These are phyloP conservation scores for Dichotomocladium elegans DNA, from an alignment of 371 early-diverging fungal species.

Conservation along the genomic window DNA sequence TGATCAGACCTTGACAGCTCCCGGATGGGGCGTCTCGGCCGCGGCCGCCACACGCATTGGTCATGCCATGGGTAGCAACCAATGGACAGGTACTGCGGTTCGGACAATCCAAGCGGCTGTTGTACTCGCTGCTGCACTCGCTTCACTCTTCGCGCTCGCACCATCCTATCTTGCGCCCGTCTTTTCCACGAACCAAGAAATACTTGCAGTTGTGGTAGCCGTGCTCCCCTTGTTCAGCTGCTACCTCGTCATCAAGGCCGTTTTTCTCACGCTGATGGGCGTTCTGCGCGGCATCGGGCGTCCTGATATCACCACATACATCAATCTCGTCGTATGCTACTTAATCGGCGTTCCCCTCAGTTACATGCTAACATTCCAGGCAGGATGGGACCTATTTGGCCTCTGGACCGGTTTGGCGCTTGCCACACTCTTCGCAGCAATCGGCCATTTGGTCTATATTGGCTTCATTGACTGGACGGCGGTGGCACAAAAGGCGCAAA, in stretches of 20 bases:
- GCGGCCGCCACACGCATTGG: constrained; percentile 72
- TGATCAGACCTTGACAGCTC: constrained; percentile 52
- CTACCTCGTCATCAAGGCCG: neutral
- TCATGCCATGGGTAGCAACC: constrained; percentile 51
- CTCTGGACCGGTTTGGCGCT: constrained; percentile 65
- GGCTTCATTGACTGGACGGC: constrained; percentile 39
- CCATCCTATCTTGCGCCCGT: neutral
- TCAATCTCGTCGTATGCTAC: constrained; percentile 65
- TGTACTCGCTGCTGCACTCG: neutral
- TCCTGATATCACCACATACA: constrained; percentile 63
- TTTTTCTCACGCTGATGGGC: constrained; percentile 24
- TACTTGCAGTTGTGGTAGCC: neutral
- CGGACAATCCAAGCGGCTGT: neutral
- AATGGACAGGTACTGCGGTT: neutral
- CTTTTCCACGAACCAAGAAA: neutral
- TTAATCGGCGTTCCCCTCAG: constrained; percentile 66
- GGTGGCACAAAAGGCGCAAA: constrained; percentile 35
- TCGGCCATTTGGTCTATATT: constrained; percentile 37
- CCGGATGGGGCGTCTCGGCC: constrained; percentile 61
- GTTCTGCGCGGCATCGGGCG: constrained; percentile 70
- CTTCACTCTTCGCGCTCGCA: neutral
- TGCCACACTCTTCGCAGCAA: constrained; percentile 46
- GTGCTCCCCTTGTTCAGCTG: neutral
- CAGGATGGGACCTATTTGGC: constrained; percentile 54
- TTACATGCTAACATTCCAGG: constrained; percentile 52